Percentiles rank a stretch among this genome's conserved stretches.
Conservation (phyloP, 805 yeast species). For the Candida qinlingensis region DNA sequence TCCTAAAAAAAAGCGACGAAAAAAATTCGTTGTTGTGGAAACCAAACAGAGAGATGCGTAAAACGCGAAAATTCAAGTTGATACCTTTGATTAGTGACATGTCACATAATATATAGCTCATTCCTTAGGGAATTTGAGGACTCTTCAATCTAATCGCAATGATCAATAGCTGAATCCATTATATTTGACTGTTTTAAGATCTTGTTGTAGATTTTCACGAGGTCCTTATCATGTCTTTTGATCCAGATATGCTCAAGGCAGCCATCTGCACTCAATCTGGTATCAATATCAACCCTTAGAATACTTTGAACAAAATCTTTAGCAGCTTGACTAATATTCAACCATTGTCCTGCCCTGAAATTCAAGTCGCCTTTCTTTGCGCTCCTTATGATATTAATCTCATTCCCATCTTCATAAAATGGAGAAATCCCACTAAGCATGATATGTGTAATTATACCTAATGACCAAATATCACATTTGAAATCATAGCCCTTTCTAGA, state of each 20-base stretch:
- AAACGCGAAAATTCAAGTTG: neutral
- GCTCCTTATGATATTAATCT: constrained; percentile 34
- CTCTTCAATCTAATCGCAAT: neutral
- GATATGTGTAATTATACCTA: constrained; percentile 57
- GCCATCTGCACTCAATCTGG: constrained; percentile 33
- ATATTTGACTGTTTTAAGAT: constrained; percentile 11
- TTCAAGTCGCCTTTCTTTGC: constrained; percentile 38
- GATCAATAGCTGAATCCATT: neutral
- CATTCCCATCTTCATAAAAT: constrained; percentile 45
- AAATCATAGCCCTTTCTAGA: constrained; percentile 39
- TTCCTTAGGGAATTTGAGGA: neutral
- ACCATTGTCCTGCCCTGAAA: constrained; percentile 39
- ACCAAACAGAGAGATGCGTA: constrained; percentile 1
- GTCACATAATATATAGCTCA: too few species aligned
- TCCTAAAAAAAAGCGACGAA: neutral
- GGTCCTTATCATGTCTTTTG: constrained; percentile 29
- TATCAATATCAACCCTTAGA: constrained; percentile 32
- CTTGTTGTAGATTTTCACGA: constrained; percentile 32
- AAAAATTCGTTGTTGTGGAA: constrained; percentile 16
- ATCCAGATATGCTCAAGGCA: constrained; percentile 49
- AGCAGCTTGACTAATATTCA: constrained; percentile 33
- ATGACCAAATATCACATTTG: constrained; percentile 66
- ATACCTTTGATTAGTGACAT: neutral
- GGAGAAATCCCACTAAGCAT: constrained; percentile 62
- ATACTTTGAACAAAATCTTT: constrained; percentile 40